These are phyloP conservation scores for Ganoderma lucidum DNA, from an alignment of 1,284 basidiomycete genomes.

Conservation along the genomic window DNA sequence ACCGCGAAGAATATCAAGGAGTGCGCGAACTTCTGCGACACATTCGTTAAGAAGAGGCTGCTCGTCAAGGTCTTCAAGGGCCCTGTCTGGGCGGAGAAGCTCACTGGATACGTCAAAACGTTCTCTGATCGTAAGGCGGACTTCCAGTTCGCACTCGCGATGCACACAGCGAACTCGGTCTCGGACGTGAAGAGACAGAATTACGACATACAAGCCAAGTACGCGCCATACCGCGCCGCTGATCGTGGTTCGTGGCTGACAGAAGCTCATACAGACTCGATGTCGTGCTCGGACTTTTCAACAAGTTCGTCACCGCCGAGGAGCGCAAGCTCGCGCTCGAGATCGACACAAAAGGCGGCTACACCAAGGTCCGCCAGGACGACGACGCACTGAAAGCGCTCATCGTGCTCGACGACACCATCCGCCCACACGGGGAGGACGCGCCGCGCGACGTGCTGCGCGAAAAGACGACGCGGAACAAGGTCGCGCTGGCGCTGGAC, in stretches of 20 bases:
- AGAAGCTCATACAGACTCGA: conserved; percentile 26
- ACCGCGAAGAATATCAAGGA: conserved; percentile 41
- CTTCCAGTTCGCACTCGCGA: conserved; percentile 43
- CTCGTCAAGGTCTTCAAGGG: conserved; percentile 49
- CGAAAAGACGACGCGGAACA: neutral
- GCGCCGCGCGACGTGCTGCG: conserved; percentile 3
- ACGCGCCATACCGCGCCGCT: neutral
- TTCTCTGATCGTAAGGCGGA: conserved; percentile 46
- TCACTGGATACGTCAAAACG: conserved; percentile 42
- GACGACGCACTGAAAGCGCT: conserved; percentile 32
- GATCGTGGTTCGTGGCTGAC: neutral
- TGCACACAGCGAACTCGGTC: conserved; percentile 45
- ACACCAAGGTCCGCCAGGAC: conserved; percentile 15
- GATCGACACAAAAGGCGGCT: conserved; percentile 39
- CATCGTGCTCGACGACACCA: conserved; percentile 8
- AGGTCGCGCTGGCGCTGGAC: conserved; percentile 12
- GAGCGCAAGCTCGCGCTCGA: conserved; percentile 34
- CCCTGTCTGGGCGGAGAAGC: conserved; percentile 46
- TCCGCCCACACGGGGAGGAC: neutral
- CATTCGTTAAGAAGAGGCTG: conserved; percentile 41
- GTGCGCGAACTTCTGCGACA: conserved; percentile 44
- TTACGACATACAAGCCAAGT: conserved; percentile 37
- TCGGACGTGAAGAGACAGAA: conserved; percentile 44
- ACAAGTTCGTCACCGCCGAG: conserved; percentile 8
- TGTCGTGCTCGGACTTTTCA: conserved; percentile 12